phyloP scores from a whole-genome alignment of 305 asterid genomes.

The Plantago rigida region DNA sequence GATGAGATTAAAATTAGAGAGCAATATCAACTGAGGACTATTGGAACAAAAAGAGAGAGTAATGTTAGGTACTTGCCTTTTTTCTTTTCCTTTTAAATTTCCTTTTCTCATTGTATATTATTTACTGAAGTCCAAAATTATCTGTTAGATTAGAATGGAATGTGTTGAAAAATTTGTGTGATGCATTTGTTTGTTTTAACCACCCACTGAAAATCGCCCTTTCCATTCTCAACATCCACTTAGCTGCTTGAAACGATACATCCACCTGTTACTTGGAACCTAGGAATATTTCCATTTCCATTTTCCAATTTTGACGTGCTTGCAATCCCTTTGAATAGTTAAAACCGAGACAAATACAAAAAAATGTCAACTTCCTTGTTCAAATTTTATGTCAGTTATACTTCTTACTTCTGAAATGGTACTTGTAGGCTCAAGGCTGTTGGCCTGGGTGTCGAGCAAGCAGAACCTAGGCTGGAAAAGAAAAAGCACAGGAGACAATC shows the following conservation, averaged over 20 bases:
- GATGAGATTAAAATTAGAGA: slow-evolving; percentile 85
- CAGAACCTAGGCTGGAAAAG: slow-evolving; percentile 72
- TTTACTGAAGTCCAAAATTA: slow-evolving; percentile 9
- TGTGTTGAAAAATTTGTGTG: not conserved
- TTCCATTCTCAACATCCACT: not conserved
- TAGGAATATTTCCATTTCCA: too few species aligned
- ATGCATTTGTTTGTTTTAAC: slow-evolving; percentile 5
- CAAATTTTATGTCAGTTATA: not conserved
- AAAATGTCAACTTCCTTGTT: not conserved
- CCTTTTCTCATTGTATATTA: not conserved
- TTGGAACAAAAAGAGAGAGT: slow-evolving; percentile 86
- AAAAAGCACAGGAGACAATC: slow-evolving; percentile 88
- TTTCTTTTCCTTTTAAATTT: not conserved
- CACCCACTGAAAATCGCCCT: not conserved
- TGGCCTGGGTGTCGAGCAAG: slow-evolving; percentile 68
- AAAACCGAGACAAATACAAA: not conserved
- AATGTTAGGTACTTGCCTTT: slow-evolving; percentile 60
- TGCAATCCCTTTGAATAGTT: not conserved
- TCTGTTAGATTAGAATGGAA: not conserved
- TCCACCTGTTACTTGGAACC: too few species aligned
- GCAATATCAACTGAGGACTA: slow-evolving; percentile 70
- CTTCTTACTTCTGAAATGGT: slow-evolving; percentile 12
- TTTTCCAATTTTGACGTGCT: not conserved
- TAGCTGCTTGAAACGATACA: not conserved
- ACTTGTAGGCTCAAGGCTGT: slow-evolving; percentile 60